Evolutionary conservation across 208 protist species (phyloP), one percentile per base, ranked within the genome.

Genomic region (Naegleria lovaniensis): DNA sequence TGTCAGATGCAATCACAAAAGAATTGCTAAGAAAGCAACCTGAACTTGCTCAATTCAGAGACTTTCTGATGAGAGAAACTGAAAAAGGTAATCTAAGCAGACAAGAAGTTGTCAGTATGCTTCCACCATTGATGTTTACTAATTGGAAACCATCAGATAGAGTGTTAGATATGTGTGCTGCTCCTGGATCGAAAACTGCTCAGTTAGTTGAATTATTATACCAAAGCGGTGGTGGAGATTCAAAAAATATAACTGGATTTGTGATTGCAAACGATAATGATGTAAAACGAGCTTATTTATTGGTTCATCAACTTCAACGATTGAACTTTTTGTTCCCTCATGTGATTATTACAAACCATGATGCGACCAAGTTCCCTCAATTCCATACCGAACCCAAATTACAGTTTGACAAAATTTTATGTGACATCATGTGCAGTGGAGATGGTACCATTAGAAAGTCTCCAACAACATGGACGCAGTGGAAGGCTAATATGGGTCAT

Each of bases 401-500:
- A 0, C 75, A 95, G 88, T 97, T 98, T 89, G 96, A 97, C 90
- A 95, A 95, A 41, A 93, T 99, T 90, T 94, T 99, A 48, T 97
- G 95, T 91, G 98, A 99, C 90, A 97, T 98, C 29, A 97, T 97
- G 3, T 99, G 98, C 94, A 97, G 95, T 90, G 97, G 98, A 25
- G 97, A 99, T 91, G 98, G 97, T 43, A 99, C 98, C 7, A 90
- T 98, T 98, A 95, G 98, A 75, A 99, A 99, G 93, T 96, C 94
- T 11, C 94, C 97, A 76, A 94, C 97, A 90, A 93, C 98, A 93
- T 98, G 97, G 97, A 93, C 92, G 19, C 94, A 95, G 5, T 99
- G 97, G 97, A 96, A 95, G 88, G 85, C 95, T n/a, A 89, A 95
- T 43, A 93, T 94, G n/a, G 96, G 95, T 39, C 93, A 95, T 43